A percentile compares a stretch with the other conserved stretches of the same genome.
phyloP scores from a whole-genome alignment of 2,329 filamentous ascomycete genomes.

The Cladosporium halotolerans region DNA sequence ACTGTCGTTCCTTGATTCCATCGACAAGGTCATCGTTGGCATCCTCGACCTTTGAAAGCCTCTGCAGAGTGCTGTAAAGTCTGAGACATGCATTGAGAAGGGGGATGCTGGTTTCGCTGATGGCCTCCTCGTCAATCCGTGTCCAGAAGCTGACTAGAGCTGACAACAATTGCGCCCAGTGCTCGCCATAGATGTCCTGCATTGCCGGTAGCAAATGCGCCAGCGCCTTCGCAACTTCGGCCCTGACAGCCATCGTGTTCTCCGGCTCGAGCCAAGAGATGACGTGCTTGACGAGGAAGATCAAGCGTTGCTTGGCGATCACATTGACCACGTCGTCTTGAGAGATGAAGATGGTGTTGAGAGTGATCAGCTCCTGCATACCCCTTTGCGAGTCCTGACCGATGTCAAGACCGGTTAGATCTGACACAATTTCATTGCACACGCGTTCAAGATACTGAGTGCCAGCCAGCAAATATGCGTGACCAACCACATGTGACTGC shows the following conservation, averaged over 20 bases:
- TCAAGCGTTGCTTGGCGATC: slow-evolving; percentile 57
- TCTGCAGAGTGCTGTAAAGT: slow-evolving; percentile 58
- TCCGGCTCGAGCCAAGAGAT: slow-evolving; percentile 59
- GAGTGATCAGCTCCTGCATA: slow-evolving; percentile 45
- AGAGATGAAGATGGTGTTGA: slow-evolving; percentile 49
- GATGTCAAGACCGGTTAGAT: slow-evolving; percentile 50
- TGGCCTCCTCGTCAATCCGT: slow-evolving; percentile 1
- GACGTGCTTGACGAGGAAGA: slow-evolving; percentile 77
- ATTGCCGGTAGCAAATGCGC: slow-evolving; percentile 63
- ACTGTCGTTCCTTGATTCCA: slow-evolving; percentile 57
- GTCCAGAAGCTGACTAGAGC: slow-evolving; percentile 34
- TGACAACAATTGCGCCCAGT: slow-evolving; percentile 59
- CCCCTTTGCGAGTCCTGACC: slow-evolving; percentile 18
- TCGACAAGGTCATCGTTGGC: slow-evolving; percentile 83
- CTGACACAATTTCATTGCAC: slow-evolving; percentile 56
- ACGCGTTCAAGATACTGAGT: slow-evolving; percentile 45
- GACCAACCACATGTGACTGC: slow-evolving; percentile 43
- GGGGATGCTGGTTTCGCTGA: slow-evolving; percentile 21
- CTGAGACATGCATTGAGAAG: slow-evolving; percentile 66
- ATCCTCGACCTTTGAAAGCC: slow-evolving; percentile 51
- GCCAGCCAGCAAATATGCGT: slow-evolving; percentile 43
- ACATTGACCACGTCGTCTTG: slow-evolving; percentile 45
- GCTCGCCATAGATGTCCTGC: slow-evolving; percentile 75
- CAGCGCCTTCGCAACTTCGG: slow-evolving; percentile 49
- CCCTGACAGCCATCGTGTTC: slow-evolving; percentile 47